Base-by-base conservation (phyloP, 805 yeast genomes). In the Candida schatavii region DNA sequence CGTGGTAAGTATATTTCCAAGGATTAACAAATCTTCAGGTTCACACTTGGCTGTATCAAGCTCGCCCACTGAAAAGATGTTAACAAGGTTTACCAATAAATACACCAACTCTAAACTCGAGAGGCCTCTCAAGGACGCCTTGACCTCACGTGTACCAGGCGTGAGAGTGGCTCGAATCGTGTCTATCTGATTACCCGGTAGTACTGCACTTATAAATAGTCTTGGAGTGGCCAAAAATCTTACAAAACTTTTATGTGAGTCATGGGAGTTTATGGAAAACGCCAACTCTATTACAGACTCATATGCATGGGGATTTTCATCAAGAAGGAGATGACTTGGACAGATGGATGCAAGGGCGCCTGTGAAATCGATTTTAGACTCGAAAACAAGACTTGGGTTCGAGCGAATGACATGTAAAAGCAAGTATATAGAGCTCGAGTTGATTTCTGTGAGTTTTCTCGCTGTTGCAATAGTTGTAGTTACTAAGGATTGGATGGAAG, bases 1-100 rank as follows among this genome's bases (percentile, higher is more conserved):
- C 9, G 38, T 28, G 5, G 51, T 44, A 18, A 62, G 49, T 13
- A 62, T 48, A 3, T 50, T 39, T 1, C 49, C 55, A 11, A 62
- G 38, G 5, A 49, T 31, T 11, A 34, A 11, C 36, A 47, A 60
- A 42, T 61, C 66, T 3, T 43, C 41, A 3, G 6, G 28, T 32
- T 35, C 51, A 56, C 7, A 43, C 27, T 7, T 7, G 10, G 27
- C 7, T 7, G 27, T 11, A 11, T 23, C 11, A 11, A 23, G 27
- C 7, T 7, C 7, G 27, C 27, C 27, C 40, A 2, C 23, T n/a
- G 17, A 45, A 33, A 13, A 14, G 5, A 3, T 52, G 56, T 29
- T 49, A 21, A n/a, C 59, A 40, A 36, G 28, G 34, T 54, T 55
- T 15, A 49, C 43, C 14, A 62, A 30, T 35, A 57, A 43, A 7